Percentiles rank a stretch among this genome's conserved stretches.
Conservation (phyloP, 257 asterid genomes). For the Catharanthus roseus region DNA sequence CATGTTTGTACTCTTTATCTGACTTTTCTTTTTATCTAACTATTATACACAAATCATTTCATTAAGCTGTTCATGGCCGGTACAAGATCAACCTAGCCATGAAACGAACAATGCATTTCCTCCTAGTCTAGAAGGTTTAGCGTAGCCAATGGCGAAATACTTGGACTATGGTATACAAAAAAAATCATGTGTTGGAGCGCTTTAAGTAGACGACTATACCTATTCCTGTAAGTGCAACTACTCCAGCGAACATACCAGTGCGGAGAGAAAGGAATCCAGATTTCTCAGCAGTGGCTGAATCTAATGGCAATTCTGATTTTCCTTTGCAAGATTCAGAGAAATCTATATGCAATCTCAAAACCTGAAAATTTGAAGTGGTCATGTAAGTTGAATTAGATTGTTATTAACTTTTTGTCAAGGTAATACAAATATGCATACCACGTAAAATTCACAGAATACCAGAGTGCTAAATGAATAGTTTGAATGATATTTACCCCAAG, state of each 20-base stretch:
- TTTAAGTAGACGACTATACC: conserved; percentile 57
- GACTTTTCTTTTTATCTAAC: not conserved
- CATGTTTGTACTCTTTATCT: not conserved
- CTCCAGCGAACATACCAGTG: conserved; percentile 59
- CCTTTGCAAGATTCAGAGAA: conserved; percentile 25
- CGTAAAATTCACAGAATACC: not conserved
- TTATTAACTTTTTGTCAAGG: not conserved
- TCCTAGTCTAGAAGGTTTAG: not conserved
- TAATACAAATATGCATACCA: not conserved
- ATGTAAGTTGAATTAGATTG: no score
- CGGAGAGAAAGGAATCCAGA: conserved; percentile 21
- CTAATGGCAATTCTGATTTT: conserved; percentile 14
- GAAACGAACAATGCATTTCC: not conserved
- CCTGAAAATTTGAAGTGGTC: conserved; percentile 29
- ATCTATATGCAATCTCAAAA: conserved; percentile 69
- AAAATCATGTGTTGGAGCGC: conserved; percentile 42
- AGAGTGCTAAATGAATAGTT: not conserved
- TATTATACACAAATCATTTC: not conserved
- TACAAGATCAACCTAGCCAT: not conserved
- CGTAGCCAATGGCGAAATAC: not conserved
- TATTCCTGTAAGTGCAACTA: conserved; percentile 51
- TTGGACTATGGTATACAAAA: not conserved
- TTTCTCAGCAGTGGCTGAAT: conserved; percentile 25
- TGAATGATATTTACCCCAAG: not conserved
- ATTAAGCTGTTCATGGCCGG: not conserved